Conservation (phyloP, 2,329 filamentous ascomycete species). For the Colletotrichum chlorophyti region DNA sequence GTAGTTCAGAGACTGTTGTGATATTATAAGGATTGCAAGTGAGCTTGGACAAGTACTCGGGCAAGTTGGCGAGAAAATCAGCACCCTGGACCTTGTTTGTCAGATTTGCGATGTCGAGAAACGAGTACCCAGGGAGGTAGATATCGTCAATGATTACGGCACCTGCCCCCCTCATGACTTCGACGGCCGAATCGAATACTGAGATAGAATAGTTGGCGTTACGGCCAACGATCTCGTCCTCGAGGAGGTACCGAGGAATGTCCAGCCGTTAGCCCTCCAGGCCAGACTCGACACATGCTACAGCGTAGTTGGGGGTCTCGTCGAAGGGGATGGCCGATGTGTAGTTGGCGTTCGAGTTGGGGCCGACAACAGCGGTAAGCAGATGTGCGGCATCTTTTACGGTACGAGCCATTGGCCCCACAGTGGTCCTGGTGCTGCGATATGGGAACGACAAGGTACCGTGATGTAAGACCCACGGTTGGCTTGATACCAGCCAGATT, state of each 20-base stretch:
- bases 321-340: conserved; percentile 62
- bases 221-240: background rate
- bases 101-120: conserved; percentile 39
- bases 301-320: conserved; percentile 64
- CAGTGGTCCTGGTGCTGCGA: conserved; percentile 68
- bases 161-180: conserved; percentile 59
- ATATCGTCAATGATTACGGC: conserved; percentile 64
- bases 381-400: conserved; percentile 70
- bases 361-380: conserved; percentile 68
- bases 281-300: conserved; percentile 59
- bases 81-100: conserved; percentile 57
- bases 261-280: conserved; percentile 68
- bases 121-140: conserved; percentile 53
- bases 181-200: conserved; percentile 63
- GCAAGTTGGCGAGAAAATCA: conserved; percentile 64
- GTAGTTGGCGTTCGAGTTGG: conserved; percentile 68
- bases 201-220: conserved; percentile 37
- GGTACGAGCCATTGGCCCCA: conserved; percentile 70
- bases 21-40: conserved; percentile 65
- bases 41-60: conserved; percentile 61
- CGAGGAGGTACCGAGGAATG: conserved; percentile 63
- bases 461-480: conserved; percentile 69
- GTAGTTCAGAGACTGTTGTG: conserved; percentile 54
- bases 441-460: conserved; percentile 70
- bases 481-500: conserved; percentile 75